These are phyloP conservation scores for Escallonia rubra DNA, from an alignment of 129 eudicot species.

Conservation along the genomic window DNA sequence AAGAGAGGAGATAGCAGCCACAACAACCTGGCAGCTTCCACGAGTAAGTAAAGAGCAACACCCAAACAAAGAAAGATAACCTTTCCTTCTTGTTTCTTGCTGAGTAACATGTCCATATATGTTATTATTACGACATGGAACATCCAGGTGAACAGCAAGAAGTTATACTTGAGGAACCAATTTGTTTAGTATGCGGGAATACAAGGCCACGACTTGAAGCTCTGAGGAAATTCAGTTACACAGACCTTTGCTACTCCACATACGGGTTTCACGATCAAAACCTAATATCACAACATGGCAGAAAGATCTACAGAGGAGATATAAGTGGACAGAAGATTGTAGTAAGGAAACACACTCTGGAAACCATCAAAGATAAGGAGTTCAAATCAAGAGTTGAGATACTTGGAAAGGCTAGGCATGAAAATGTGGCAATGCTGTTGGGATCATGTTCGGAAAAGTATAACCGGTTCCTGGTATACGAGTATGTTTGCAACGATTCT, in stretches of 20 bases:
- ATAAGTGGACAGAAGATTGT: slow-evolving; percentile 19
- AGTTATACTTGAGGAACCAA: not conserved
- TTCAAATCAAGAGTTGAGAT: slow-evolving; percentile 21
- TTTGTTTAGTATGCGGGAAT: slow-evolving; percentile 25
- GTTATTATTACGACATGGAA: not conserved
- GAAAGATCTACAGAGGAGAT: slow-evolving; percentile 20
- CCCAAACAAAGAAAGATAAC: not conserved
- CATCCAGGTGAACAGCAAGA: slow-evolving; percentile 12
- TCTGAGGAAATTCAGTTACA: slow-evolving; percentile 20
- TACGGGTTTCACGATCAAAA: slow-evolving; percentile 29
- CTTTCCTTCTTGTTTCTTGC: not conserved
- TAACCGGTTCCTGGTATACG: slow-evolving; percentile 37
- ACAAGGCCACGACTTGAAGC: slow-evolving; percentile 15
- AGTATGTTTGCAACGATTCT: slow-evolving; percentile 41
- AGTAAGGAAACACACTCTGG: slow-evolving; percentile 21
- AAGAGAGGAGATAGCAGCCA: not conserved
- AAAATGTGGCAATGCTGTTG: slow-evolving; percentile 34
- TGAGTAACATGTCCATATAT: not conserved
- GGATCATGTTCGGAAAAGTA: slow-evolving; percentile 43
- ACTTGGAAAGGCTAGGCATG: slow-evolving; percentile 30
- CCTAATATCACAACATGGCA: slow-evolving; percentile 15
- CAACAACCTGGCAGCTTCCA: not conserved
- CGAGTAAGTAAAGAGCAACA: not conserved
- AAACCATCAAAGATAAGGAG: slow-evolving; percentile 27
- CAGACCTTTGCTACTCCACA: slow-evolving; percentile 30